Evolutionary conservation across 306 rosid genomes (phyloP), one percentile per base, ranked within the genome.

Genomic region (Cucurbita moschata): DNA sequence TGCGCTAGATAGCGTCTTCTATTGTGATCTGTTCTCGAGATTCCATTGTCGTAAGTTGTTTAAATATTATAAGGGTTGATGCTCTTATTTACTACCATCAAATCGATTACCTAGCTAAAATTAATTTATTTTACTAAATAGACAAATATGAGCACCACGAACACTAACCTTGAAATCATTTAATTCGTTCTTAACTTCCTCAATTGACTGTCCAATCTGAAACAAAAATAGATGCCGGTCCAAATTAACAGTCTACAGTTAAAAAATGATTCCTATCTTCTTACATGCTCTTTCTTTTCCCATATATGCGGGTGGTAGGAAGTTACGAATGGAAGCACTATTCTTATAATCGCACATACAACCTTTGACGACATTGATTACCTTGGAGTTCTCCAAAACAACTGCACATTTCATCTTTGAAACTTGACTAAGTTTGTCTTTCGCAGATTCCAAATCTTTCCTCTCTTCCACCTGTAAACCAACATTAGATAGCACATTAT

Each of bases 381-480:
- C 98, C 98, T 82, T 90, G 73, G 55, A 57, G 67, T 85, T 92
- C 71, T 87, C 87, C 78, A 68, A 37, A 70, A 78, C 75, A 81
- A 87, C 77, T 72, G 82, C 83, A 72, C 83, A 80, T 86, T 90
- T 87, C 79, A 80, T 71, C 74, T 7, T 71, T 76, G 76, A 80
- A 75, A 87, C 86, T 59, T 84, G 92, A 78, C 83, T 79, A 71
- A 83, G 91, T 79, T 77, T 83, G 72, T 83, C 91, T 85, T 85
- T 85, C 78, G 96, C 96, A 67, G 86, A 82, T 73, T 90, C 87
- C 83, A 90, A 81, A 72, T 77, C 86, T 79, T 79, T 73, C 83
- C 78, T 85, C 71, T 82, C 75, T 30, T 85, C 83, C 73, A 76
- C 97, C 96, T 92, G 85, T 75, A 58, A 81, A 30, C 52, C 67